Base-by-base conservation (phyloP, 495 filamentous ascomycete species). In the Choiromyces venosus region DNA sequence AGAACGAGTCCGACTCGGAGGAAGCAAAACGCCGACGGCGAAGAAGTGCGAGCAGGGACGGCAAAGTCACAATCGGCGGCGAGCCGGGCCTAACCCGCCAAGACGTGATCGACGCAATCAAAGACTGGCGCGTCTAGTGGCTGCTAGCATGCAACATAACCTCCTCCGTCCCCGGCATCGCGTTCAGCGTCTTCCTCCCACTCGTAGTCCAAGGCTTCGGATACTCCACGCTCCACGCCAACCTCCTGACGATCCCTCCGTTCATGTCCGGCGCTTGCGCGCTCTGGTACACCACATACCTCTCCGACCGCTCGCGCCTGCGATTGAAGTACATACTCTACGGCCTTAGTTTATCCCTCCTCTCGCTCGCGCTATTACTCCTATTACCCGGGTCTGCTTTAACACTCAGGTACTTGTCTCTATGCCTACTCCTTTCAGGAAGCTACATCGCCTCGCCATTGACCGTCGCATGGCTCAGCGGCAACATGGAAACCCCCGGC, bases 141-240 rank as follows among this genome's bases (percentile, higher is more conserved):
- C 72, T 88, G 14, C 80, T 89, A 7, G 46, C 81, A 52, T 82
- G 84, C 78, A 89, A 89, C 78, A 87, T 89, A 69, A 83, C 84
- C 72, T 86, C 86, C 40, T 82, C 85, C 35, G 82, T 89, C 37
- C 87, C 87, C 4, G 81, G 81, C 14, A 84, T 82, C 8, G 87
- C 86, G 38, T 89, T 89, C 71, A 78, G 81, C 8, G 82, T 89
- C 46, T 89, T 89, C 81, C 80, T 89, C 38, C 87, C 88, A 4
- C 79, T 89, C 14, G 85, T 89, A 6, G 76, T 85, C 16, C 80
- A 79, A 69, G 81, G 84, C 0, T 83, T 86, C 71, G 83, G 83
- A 8, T 83, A 81, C 74, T 79, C 82, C 10, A 75, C 85, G 1
- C 82, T 86, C 2, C 81, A 81, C 0, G 84, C 87, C 14, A 89